Evolutionary conservation across 177 flowering plant genomes (phyloP), one percentile per base, ranked within the genome.

Genomic region (Vitis hybrid): DNA sequence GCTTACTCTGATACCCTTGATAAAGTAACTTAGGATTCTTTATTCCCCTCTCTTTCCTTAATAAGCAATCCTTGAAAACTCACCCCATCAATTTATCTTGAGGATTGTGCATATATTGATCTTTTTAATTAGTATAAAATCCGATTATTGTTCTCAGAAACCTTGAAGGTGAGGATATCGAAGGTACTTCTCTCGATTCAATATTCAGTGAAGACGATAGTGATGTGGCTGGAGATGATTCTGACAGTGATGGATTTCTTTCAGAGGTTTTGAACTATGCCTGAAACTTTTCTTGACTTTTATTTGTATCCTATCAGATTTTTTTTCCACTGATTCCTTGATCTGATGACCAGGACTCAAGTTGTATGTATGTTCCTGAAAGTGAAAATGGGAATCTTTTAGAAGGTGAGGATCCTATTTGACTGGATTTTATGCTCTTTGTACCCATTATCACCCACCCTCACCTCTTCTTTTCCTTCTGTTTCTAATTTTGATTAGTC

Each of bases 241-340:
- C 99, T 60, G 96, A 86, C 26, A 91, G 94, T 86, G 98, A 93
- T 83, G 98, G 91, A 62, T 86, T 74, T 78, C 89, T 95, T 71
- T 86, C 96, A 32, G 99, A 93, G 99, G 99, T 91, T 56, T 64
- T 51, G 59, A 40, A 71, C 60, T 64, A 32, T 60, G 13, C 45
- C 40, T 55, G 50, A 64, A 21, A 40, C 19, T 61, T 54, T 5
- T 67, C 14, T 12, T 65, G 13, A 32, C 19, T 56, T 54, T 55
- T 18, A 30, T 65, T 19, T 45, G 15, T 8, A 56, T 62, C 17
- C 17, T 19, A 45, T 56, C 30, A 26, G 34, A 30, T 30, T 12
- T 66, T 52, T 76, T 62, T 23, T 14, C 21, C 11, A n/a, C 19
- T 77, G 56, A 32, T 62, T 26, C 23, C 60, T 0, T 70, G 18